These are phyloP conservation scores for Oryza nivara DNA, from an alignment of 176 grass and related monocot genomes.

Conservation along the genomic window DNA sequence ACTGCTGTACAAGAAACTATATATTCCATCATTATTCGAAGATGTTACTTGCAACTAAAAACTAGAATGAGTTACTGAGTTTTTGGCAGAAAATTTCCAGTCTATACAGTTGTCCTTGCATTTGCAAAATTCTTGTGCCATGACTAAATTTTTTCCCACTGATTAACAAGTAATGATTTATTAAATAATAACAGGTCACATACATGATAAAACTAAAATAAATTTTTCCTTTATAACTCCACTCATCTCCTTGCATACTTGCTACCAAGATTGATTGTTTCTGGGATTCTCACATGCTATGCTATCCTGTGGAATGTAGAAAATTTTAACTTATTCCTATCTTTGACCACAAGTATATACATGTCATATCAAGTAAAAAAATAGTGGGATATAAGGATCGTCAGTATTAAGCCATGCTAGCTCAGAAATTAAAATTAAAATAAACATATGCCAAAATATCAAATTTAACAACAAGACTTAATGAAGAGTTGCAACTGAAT, in stretches of 20 bases:
- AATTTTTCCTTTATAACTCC: constrained; percentile 3
- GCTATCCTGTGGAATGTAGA: not conserved
- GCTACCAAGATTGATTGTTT: not conserved
- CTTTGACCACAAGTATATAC: constrained; percentile 1
- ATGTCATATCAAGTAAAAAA: not conserved
- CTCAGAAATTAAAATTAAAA: not conserved
- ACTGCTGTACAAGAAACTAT: constrained; percentile 25
- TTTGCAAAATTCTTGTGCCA: not conserved
- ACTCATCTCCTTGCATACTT: not conserved
- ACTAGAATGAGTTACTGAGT: not conserved
- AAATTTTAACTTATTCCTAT: not conserved
- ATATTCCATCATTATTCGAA: constrained; percentile 24
- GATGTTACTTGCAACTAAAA: constrained; percentile 22
- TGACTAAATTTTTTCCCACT: not conserved
- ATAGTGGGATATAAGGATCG: not conserved
- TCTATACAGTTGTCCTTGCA: not conserved
- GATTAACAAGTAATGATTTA: not conserved
- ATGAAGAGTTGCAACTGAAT: not conserved
- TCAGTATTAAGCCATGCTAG: not conserved
- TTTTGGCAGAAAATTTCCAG: not conserved
- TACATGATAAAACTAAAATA: constrained; percentile 7
- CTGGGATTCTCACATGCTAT: not conserved
- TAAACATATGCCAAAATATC: constrained; percentile 16
- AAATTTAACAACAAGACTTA: constrained; percentile 17
- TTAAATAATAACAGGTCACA: constrained; percentile 12